These are phyloP conservation scores for Geranomyces michiganensis DNA, from an alignment of 192 early-diverging fungal genomes.

Conservation along the genomic window DNA sequence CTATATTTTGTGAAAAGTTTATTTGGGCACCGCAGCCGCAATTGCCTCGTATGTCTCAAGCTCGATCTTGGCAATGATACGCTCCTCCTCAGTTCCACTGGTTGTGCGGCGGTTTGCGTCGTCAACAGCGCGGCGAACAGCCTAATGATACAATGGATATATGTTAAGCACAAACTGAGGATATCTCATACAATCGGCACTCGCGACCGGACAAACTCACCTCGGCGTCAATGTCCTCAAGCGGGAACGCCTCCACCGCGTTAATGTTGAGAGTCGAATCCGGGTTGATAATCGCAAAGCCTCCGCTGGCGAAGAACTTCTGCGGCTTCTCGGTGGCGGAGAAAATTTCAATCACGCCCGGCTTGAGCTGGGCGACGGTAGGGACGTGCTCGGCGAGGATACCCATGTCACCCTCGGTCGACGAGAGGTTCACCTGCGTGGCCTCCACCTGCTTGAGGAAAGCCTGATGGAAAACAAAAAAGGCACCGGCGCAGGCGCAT, in stretches of 20 bases:
- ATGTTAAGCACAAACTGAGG: not conserved
- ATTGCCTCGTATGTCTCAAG: constrained; percentile 87
- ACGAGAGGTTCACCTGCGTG: constrained; percentile 91
- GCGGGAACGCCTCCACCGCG: constrained; percentile 88
- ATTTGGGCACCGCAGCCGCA: constrained; percentile 61
- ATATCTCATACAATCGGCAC: not conserved
- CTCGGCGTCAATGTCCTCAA: constrained; percentile 86
- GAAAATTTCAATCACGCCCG: constrained; percentile 84
- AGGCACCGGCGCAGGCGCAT: no score
- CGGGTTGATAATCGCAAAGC: constrained; percentile 95
- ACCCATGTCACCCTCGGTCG: constrained; percentile 95
- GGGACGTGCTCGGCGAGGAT: constrained; percentile 97
- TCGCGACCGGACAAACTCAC: constrained; percentile 46
- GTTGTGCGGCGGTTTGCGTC: constrained; percentile 76
- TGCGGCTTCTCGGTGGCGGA: constrained; percentile 69
- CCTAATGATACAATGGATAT: no score
- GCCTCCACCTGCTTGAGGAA: constrained; percentile 74
- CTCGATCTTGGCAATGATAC: constrained; percentile 82
- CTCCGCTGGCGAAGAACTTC: constrained; percentile 96
- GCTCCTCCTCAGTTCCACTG: constrained; percentile 70
- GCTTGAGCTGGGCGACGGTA: constrained; percentile 93
- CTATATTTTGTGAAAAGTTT: not conserved
- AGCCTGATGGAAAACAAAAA: constrained; percentile 47
- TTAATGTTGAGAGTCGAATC: constrained; percentile 97
- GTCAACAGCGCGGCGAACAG: constrained; percentile 73